phyloP scores from a whole-genome alignment of 371 early-diverging fungal species.

The Syncephalastrum sp. region DNA sequence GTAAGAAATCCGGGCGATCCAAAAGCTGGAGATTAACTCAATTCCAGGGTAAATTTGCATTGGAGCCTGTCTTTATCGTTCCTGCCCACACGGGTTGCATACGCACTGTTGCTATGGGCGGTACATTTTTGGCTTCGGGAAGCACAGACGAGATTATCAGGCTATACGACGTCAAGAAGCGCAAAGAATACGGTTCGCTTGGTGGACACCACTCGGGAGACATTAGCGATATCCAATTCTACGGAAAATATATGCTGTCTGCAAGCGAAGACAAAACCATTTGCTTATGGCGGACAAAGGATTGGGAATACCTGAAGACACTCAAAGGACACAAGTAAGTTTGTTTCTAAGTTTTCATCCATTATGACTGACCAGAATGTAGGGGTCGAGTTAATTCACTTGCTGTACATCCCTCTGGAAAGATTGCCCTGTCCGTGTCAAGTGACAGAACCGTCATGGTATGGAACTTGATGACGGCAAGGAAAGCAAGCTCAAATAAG shows the following conservation, averaged over 20 bases:
- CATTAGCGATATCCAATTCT: constrained; percentile 82
- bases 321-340: constrained; percentile 89
- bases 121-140: constrained; percentile 88
- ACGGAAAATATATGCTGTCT: constrained; percentile 83
- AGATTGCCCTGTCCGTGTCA: constrained; percentile 83
- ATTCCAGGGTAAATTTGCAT: background rate
- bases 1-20: too few species aligned
- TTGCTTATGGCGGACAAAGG: constrained; percentile 87
- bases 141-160: constrained; percentile 94
- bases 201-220: constrained; percentile 86
- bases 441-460: constrained; percentile 78
- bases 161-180: constrained; percentile 83
- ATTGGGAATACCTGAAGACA: constrained; percentile 93
- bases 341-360: background rate
- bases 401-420: constrained; percentile 92
- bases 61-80: constrained; percentile 88
- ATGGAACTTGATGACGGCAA: constrained; percentile 91
- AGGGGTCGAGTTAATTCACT: constrained; percentile 69
- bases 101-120: constrained; percentile 77
- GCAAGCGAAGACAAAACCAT: constrained; percentile 89
- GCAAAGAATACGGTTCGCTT: constrained; percentile 89
- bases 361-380: background rate
- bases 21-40: too few species aligned
- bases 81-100: constrained; percentile 94
- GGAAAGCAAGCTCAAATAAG: constrained; percentile 71